phyloP scores from a whole-genome alignment of 106 monocot species.

The Dendrobium officinale region DNA sequence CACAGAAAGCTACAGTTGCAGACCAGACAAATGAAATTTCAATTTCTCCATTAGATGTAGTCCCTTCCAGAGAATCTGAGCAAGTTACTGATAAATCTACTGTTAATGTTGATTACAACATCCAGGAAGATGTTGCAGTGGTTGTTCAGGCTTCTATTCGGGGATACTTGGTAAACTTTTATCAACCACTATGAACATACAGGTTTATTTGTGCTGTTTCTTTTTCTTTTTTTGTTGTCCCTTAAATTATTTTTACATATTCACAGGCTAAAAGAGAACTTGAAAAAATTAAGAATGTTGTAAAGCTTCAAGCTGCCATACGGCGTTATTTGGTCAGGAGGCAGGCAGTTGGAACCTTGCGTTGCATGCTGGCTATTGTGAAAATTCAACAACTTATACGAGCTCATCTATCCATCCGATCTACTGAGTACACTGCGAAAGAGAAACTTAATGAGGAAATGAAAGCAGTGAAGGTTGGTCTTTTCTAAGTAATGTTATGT shows the following conservation, averaged over 20 bases:
- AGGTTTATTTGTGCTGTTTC: background rate
- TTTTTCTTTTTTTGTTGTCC: background rate
- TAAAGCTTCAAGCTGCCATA: slow-evolving; percentile 84
- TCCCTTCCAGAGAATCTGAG: slow-evolving; percentile 9
- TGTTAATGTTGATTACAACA: slow-evolving; percentile 9
- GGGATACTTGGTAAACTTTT: slow-evolving; percentile 49
- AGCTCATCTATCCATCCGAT: slow-evolving; percentile 30
- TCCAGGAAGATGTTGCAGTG: slow-evolving; percentile 38
- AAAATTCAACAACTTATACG: slow-evolving; percentile 82
- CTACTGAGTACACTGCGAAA: background rate
- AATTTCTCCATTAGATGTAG: slow-evolving; percentile 8
- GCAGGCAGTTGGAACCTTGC: slow-evolving; percentile 72
- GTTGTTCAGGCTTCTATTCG: slow-evolving; percentile 73
- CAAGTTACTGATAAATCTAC: slow-evolving; percentile 7
- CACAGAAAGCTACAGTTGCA: slow-evolving; percentile 33
- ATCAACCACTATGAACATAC: background rate
- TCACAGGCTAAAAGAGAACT: slow-evolving; percentile 55
- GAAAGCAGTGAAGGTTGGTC: background rate
- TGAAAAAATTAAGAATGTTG: slow-evolving; percentile 43
- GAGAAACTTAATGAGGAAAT: slow-evolving; percentile 3
- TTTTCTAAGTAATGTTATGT: background rate
- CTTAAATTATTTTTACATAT: slow-evolving; percentile 1
- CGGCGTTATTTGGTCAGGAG: slow-evolving; percentile 77
- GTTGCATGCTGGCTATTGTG: slow-evolving; percentile 70
- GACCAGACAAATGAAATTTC: slow-evolving; percentile 30